Evolutionary conservation across 1,139 yeast genomes (phyloP).

Genomic region (Kodamaea derodonti): DNA sequence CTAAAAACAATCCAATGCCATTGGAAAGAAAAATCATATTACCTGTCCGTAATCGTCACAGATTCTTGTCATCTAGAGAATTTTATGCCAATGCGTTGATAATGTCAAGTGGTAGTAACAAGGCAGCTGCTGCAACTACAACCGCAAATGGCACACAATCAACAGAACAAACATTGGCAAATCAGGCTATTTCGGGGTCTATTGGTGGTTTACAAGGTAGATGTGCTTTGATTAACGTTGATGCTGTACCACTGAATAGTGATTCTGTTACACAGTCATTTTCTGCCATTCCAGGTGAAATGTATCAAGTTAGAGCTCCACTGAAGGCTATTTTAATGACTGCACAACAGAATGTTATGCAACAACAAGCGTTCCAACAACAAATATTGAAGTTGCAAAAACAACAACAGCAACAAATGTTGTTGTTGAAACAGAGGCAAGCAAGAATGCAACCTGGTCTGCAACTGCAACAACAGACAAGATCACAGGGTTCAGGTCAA

Average conservation of each 20-base stretch:
- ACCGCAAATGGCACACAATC: slow-evolving; percentile 13
- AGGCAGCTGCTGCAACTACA: slow-evolving; percentile 13
- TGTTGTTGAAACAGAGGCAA: slow-evolving; percentile 31
- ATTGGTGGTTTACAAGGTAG: slow-evolving; percentile 75
- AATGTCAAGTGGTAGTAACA: slow-evolving; percentile 26
- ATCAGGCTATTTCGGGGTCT: slow-evolving; percentile 50
- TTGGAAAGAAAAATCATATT: slow-evolving; percentile 70
- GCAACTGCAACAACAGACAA: not conserved
- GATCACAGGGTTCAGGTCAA: not conserved
- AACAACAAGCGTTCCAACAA: slow-evolving; percentile 50
- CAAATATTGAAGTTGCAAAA: slow-evolving; percentile 44
- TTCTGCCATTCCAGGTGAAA: slow-evolving; percentile 50
- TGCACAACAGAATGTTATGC: slow-evolving; percentile 42
- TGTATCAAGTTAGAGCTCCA: slow-evolving; percentile 62
- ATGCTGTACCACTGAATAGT: slow-evolving; percentile 23
- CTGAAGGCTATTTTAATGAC: slow-evolving; percentile 46
- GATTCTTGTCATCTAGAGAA: slow-evolving; percentile 78
- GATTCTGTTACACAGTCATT: slow-evolving; percentile 44
- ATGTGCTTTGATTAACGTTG: slow-evolving; percentile 70
- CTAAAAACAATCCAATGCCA: slow-evolving; percentile 76
- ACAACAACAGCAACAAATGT: slow-evolving; percentile 35
- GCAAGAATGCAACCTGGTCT: slow-evolving; percentile 14
- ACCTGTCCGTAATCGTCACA: slow-evolving; percentile 67
- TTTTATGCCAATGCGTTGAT: slow-evolving; percentile 66
- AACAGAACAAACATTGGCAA: slow-evolving; percentile 42